These are phyloP conservation scores for Candida glucosophila DNA, from an alignment of 1,139 yeast species.

Conservation along the genomic window DNA sequence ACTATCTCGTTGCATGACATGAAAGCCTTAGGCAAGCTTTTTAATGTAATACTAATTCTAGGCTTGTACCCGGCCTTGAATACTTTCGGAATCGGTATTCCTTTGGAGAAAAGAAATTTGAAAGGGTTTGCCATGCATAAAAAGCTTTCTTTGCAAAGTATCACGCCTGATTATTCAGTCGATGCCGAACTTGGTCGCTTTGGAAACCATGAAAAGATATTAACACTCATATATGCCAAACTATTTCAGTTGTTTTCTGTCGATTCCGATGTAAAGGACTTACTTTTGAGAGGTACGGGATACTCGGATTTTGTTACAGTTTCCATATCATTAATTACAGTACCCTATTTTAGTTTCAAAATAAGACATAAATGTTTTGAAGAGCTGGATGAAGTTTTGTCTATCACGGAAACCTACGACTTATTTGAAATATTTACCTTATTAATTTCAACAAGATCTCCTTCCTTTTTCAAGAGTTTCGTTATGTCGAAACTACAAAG, in stretches of 20 bases:
- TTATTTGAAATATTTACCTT: conserved; percentile 48
- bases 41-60: conserved; percentile 56
- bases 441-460: conserved; percentile 35
- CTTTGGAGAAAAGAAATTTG: conserved; percentile 51
- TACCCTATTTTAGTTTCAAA: conserved; percentile 21
- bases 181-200: conserved; percentile 1
- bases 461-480: conserved; percentile 31
- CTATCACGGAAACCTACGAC: conserved; percentile 51
- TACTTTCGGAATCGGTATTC: conserved; percentile 49
- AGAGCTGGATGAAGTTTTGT: conserved; percentile 10
- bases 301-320: conserved; percentile 58
- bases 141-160: too few relatives aligned
- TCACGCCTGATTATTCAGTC: conserved; percentile 5
- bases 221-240: conserved; percentile 25
- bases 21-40: conserved; percentile 56
- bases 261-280: conserved; percentile 44
- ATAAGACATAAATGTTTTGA: conserved; percentile 5
- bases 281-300: conserved; percentile 64
- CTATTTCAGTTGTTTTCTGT: conserved; percentile 24
- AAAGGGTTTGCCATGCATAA: conserved; percentile 37
- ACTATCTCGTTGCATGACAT: conserved; percentile 79
- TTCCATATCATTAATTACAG: conserved; percentile 41
- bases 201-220: conserved; percentile 14
- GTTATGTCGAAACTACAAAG: conserved; percentile 39
- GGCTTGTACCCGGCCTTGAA: conserved; percentile 65